Evolutionary conservation across 1,284 basidiomycete genomes (phyloP).

Genomic region (Tylopilus orsonianus): DNA sequence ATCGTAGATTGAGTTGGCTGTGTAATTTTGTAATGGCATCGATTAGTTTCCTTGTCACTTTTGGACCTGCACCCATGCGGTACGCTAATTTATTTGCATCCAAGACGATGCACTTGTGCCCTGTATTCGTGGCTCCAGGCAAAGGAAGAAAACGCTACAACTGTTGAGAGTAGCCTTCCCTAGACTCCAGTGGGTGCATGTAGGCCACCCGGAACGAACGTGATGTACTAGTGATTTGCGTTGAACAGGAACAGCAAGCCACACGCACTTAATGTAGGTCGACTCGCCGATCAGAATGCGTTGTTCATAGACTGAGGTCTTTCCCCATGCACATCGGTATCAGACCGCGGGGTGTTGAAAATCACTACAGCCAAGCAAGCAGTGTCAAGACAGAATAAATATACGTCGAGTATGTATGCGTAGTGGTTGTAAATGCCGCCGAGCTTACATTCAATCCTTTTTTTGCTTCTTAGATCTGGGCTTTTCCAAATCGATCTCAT

Average conservation of each 20-base stretch:
- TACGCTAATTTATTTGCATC: background rate
- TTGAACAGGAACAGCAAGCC: too few species aligned
- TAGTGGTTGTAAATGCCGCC: constrained; percentile 12
- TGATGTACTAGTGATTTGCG: too few species aligned
- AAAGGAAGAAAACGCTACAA: background rate
- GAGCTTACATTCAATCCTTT: constrained; percentile 46
- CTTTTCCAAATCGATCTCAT: constrained; percentile 82
- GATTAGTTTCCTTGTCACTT: background rate
- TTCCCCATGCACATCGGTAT: constrained; percentile 2
- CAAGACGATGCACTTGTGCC: background rate
- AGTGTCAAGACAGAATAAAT: constrained; percentile 32
- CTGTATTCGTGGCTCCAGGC: too few species aligned
- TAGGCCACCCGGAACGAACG: too few species aligned
- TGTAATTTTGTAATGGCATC: background rate
- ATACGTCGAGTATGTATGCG: constrained; percentile 18
- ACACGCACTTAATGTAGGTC: too few species aligned
- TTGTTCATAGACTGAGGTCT: background rate
- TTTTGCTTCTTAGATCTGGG: constrained; percentile 69
- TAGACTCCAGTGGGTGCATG: too few species aligned
- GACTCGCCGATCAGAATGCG: background rate
- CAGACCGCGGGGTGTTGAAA: constrained; percentile 1
- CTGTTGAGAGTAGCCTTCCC: too few species aligned
- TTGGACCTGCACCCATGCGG: background rate
- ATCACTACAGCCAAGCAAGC: constrained; percentile 12
- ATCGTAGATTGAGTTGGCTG: constrained; percentile 18